Base-by-base conservation (phyloP, 257 asterid species). In the Buddleja alternifolia region DNA sequence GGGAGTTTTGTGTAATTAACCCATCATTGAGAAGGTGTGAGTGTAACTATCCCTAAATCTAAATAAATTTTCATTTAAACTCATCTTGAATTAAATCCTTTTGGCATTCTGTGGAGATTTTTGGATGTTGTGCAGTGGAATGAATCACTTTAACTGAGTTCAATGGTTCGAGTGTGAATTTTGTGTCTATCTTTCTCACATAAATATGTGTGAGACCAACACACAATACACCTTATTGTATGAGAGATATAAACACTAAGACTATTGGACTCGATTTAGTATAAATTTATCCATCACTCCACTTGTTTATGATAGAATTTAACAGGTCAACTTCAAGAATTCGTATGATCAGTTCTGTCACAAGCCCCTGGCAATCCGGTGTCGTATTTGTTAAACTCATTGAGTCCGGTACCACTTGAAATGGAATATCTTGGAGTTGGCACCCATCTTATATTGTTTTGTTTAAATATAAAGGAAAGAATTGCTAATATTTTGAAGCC, bases 311-410 rank as follows among this genome's bases (percentile, higher is more conserved):
- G 37, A 60, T 7, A 50, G 16, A 19, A 40, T 40, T 20, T 8
- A 20, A 20, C 4, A 39, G 61, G 78, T 60, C 48, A 29, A 56
- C 46, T 56, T 56, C 21, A 57, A 45, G 58, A 66, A 54, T 56
- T 1, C 2, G 34, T 29, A 19, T 53, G 23, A 1, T 53, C 42
- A 21, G 20, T 4, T 55, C n/a, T n/a, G n/a, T n/a, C n/a, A n/a
- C n/a, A n/a, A n/a, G n/a, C 14, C 32, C 63, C 39, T 63, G 53
- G 39, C 25, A 7, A 45, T 24, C 24, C 47, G 11, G 2, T 63
- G 66, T 63, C 80, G 67, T 58, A 69, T 69, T 24, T 69, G 37
- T 46, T 53, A n/a, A 55, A 63, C 80, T 24, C 44, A 16, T 17
- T 48, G 42, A 8, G 51, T 14, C 57, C 5, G 5, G 34, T 29